Evolutionary conservation across 2,329 filamentous ascomycete species (phyloP).

Genomic region (Cercospora zeae-maydis): DNA sequence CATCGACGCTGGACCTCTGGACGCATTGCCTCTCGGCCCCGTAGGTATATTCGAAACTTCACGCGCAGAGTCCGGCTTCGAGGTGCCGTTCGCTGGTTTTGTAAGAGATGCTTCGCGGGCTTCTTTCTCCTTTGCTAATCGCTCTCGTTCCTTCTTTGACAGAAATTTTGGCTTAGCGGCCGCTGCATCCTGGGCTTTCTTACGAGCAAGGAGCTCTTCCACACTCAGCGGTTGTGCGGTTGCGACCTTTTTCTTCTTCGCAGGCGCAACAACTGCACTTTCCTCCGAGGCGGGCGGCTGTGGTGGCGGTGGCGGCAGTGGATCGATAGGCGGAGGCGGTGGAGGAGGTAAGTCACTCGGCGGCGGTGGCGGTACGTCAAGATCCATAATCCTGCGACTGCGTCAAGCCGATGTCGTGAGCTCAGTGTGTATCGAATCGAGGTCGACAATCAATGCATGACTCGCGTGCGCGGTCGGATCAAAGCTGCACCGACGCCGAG

Average conservation of each 20-base stretch:
- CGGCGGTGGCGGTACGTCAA: background rate
- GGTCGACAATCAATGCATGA: background rate
- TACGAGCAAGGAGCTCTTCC: constrained; percentile 79
- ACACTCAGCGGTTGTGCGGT: constrained; percentile 64
- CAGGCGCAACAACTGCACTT: background rate
- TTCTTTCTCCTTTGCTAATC: constrained; percentile 72
- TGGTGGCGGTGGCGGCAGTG: background rate
- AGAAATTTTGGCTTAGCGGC: constrained; percentile 86
- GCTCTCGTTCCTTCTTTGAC: constrained; percentile 76
- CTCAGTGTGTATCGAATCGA: background rate
- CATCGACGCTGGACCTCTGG: constrained; percentile 71
- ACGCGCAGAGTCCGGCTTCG: constrained; percentile 11
- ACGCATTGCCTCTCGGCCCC: constrained; percentile 34
- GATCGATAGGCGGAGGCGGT: background rate
- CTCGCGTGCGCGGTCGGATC: background rate
- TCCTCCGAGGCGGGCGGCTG: no score
- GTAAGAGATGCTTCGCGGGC: constrained; percentile 61
- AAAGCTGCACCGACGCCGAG: background rate
- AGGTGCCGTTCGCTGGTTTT: constrained; percentile 47
- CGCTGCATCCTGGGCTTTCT: constrained; percentile 79
- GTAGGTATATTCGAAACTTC: constrained; percentile 2
- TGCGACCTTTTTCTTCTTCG: constrained; percentile 50
- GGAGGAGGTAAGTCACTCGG: background rate
- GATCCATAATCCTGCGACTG: background rate
- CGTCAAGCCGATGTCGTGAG: background rate